Base-by-base conservation (phyloP, 1,139 yeast species). In the Magnusiomyces paraingens region DNA sequence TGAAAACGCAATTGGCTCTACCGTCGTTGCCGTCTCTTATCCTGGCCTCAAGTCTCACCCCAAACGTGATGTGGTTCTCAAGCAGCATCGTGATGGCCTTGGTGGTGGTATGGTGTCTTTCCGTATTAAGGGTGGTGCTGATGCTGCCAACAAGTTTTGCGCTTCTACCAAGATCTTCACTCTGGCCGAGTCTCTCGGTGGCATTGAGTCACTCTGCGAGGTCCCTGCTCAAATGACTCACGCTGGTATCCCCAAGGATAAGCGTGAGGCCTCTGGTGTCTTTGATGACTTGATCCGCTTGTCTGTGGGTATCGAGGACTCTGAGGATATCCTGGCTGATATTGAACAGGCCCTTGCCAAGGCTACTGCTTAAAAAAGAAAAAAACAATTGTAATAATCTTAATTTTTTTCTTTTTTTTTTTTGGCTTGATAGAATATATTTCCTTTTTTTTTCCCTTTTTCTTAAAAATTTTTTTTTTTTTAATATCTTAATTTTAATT, bases 81-180 rank as follows among this genome's bases (percentile, higher is more conserved):
- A 73, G 62, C 96, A 88, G 73, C 95, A 88, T 75, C 82, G 94
- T 70, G 84, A 86, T 61, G 87, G 84, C 51, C 79, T 87, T 62
- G 96, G 95, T 58, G 96, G 95, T 67, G 95, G 96, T 70, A 88
- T 88, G 89, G 81, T 88, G 66, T 86, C 95, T 2, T 87, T 88
- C 79, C 81, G 95, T 75, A 80, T 88, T 70, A 77, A 79, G 62
- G 95, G 95, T 54, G 95, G 93, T 63, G 86, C 87, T 55, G 77
- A 74, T 56, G 90, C 83, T 55, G 95, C 95, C 55, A 72, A 86
- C 59, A 75, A 76, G 61, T 86, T 88, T 76, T 81, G 93, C 58
- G 82, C 87, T 51, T 68, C 82, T 50, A 86, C 95, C 61, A 81
- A 84, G 72, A 71, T 86, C 60, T 88, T 88, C 76, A 84, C 94